phyloP scores from a whole-genome alignment of 208 protist species.

The Naegleria lovaniensis region DNA sequence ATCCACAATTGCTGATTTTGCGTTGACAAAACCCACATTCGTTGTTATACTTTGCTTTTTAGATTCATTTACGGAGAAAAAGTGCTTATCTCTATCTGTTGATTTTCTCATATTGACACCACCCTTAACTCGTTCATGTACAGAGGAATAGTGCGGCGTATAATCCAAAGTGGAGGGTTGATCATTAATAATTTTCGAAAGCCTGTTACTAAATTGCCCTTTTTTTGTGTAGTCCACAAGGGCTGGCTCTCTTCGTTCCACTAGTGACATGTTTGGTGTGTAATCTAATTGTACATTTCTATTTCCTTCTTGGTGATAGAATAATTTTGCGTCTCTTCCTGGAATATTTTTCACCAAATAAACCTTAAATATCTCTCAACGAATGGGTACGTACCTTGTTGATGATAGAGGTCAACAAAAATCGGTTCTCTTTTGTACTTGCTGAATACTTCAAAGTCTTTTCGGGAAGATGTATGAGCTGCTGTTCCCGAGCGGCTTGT shows the following conservation, averaged over 20 bases:
- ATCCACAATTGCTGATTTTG: neutral
- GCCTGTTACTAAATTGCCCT: neutral
- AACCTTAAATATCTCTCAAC: neutral
- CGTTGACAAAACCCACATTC: neutral
- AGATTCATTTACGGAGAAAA: neutral
- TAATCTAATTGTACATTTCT: neutral
- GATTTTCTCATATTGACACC: neutral
- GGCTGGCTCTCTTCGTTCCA: neutral
- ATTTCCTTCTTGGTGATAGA: neutral
- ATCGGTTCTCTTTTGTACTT: neutral
- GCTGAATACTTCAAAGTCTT: neutral
- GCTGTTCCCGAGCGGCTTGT: neutral
- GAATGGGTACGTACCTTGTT: neutral
- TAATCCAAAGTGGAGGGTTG: neutral
- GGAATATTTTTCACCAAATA: neutral
- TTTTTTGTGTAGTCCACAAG: neutral
- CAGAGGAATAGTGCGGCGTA: neutral
- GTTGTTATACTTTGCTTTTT: neutral
- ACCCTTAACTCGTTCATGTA: neutral
- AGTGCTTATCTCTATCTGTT: neutral
- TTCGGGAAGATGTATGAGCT: neutral
- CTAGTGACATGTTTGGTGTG: neutral
- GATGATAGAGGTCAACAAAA: neutral
- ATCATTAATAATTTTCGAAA: neutral
- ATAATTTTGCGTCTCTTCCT: neutral